These are phyloP conservation scores for Cicer bijugum DNA, from an alignment of 306 rosid species.

Conservation along the genomic window DNA sequence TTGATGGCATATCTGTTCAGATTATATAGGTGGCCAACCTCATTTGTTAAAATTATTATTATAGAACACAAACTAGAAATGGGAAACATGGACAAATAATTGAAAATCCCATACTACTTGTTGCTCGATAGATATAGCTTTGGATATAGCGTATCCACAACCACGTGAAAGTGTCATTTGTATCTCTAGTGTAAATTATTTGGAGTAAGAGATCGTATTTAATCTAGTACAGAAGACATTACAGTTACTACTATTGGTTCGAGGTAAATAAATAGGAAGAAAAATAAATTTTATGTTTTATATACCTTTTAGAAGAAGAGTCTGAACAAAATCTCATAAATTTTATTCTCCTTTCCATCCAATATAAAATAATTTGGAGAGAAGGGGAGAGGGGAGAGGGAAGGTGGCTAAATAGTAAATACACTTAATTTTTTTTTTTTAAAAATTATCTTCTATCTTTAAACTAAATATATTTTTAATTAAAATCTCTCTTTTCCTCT, in stretches of 20 bases:
- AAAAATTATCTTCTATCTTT: too few relatives aligned
- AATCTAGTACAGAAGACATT: slow-evolving; percentile 38
- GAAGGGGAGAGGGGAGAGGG: too few relatives aligned
- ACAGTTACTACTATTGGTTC: not conserved
- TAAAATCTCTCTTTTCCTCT: too few relatives aligned
- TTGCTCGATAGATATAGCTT: slow-evolving; percentile 9
- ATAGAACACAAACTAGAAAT: slow-evolving; percentile 19
- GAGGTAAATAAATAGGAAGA: too few relatives aligned
- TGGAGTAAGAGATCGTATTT: not conserved
- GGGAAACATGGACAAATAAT: slow-evolving; percentile 38
- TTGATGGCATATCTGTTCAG: slow-evolving; percentile 47
- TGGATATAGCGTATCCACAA: slow-evolving; percentile 19
- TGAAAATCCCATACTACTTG: slow-evolving; percentile 40
- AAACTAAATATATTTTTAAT: too few relatives aligned
- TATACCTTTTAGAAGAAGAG: too few relatives aligned
- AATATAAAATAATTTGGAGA: too few relatives aligned
- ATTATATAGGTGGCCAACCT: slow-evolving; percentile 34
- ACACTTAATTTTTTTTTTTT: too few relatives aligned
- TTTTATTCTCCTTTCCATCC: too few relatives aligned
- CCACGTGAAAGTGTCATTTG: slow-evolving; percentile 42
- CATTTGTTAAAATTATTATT: slow-evolving; percentile 1
- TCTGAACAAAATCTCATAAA: too few relatives aligned
- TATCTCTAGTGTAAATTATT: not conserved
- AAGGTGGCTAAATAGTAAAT: too few relatives aligned
- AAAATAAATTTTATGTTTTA: too few relatives aligned